Base-by-base conservation (phyloP, 2,329 filamentous ascomycete species). In the Colletotrichum limetticola region DNA sequence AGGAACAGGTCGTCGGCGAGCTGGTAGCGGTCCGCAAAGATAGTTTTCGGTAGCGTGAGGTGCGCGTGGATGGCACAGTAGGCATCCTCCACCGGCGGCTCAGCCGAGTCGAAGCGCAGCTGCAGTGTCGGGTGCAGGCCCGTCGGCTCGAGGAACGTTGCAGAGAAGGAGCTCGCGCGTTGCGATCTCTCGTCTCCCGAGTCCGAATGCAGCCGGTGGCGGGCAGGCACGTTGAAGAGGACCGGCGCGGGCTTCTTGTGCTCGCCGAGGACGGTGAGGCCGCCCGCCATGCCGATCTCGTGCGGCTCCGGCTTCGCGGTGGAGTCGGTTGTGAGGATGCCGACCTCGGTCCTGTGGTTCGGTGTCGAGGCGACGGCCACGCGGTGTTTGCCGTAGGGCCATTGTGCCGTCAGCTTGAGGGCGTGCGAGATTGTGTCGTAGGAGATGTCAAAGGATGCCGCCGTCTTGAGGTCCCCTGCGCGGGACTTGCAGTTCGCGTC, bases 1-100 rank as follows among this genome's bases (percentile, higher is more conserved):
- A 97, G 88, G 83, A 97, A 97, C 5, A 98, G 87, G 0, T 89
- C 83, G 80, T 95, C 94, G 28, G 86, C 87, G 73, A 98, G 89
- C 82, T 97, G 95, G 83, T 98, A 97, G 78, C 92, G 92, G 85
- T 98, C 96, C 52, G 93, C 90, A 82, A 98, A 98, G 74, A 98
- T 87, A 61, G 88, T 84, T 30, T 92, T 93, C 1, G 96, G 95
- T 3, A 98, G 89, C 0, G 94, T 97, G 30, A 98, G 84, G 82
- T 97, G 94, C 12, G 93, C 89, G 82, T 98, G 92, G 1, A 95
- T 86, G 19, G 89, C 88, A 82, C 96, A 98, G 35, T 85, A 83
- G n/a, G 86, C 84, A 56, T 88, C 87, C 63, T 87, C 80, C 77
- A 86, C 83, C 0, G 88, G 88, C 19, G 89, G 83, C 26, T 85